Conservation (phyloP, 106 monocot genomes). For the Dendrobium catenatum region DNA sequence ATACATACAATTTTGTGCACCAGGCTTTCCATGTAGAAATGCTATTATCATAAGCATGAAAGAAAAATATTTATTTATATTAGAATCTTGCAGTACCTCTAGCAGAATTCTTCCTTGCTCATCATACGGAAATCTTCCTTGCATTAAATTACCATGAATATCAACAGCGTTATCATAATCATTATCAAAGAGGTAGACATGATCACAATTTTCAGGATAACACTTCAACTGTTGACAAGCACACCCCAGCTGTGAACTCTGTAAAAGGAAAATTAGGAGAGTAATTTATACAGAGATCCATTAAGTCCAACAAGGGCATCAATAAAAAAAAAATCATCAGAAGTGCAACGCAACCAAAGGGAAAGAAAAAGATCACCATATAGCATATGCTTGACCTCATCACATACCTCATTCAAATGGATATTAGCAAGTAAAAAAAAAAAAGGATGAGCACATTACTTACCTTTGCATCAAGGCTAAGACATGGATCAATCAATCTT, state of each 20-base stretch:
- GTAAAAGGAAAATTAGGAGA: conserved; percentile 29
- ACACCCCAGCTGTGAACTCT: conserved; percentile 80
- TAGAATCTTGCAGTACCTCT: conserved; percentile 46
- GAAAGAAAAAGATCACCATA: neutral
- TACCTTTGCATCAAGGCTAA: conserved; percentile 57
- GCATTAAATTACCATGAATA: conserved; percentile 57
- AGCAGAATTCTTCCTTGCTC: conserved; percentile 59
- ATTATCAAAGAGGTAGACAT: conserved; percentile 86
- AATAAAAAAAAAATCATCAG: neutral
- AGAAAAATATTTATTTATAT: neutral
- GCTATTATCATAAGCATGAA: neutral
- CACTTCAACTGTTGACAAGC: conserved; percentile 45
- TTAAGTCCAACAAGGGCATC: neutral
- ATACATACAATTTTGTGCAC: neutral
- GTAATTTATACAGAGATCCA: neutral
- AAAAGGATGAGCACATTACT: neutral
- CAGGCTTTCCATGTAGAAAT: neutral
- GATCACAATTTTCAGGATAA: conserved; percentile 69
- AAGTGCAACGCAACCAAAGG: neutral
- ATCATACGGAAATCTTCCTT: conserved; percentile 83
- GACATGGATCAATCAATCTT: conserved; percentile 60
- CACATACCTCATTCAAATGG: neutral
- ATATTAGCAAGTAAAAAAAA: neutral
- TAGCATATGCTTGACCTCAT: neutral
- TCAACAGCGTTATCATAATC: conserved; percentile 72